These are phyloP conservation scores for Aspergillus affinis DNA, from an alignment of 495 filamentous ascomycete species.

Conservation along the genomic window DNA sequence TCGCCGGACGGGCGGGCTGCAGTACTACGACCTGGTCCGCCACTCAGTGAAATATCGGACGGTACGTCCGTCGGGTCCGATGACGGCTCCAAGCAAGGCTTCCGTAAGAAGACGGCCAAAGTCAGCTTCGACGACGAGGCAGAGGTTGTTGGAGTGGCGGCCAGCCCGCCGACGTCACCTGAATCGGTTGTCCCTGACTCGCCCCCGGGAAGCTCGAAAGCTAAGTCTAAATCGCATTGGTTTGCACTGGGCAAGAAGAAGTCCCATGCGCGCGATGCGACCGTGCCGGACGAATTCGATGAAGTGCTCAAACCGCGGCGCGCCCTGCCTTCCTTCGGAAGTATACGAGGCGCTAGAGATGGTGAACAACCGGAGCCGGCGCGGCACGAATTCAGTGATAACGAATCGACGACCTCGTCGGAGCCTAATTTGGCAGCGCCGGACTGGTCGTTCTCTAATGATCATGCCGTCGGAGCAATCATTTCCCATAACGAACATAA, in stretches of 20 bases:
- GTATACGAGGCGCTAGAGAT: conserved; percentile 56
- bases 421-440: conserved; percentile 19
- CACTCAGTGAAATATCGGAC: conserved; percentile 59
- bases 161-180: conserved; percentile 48
- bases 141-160: conserved; percentile 60
- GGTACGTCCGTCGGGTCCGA: conserved; percentile 59
- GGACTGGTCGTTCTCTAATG: conserved; percentile 52
- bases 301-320: conserved; percentile 72
- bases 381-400: conserved; percentile 35
- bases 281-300: conserved; percentile 56
- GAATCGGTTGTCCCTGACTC: conserved; percentile 51
- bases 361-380: conserved; percentile 19
- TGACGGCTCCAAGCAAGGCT: conserved; percentile 47
- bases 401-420: conserved; percentile 39
- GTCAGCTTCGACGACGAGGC: conserved; percentile 86
- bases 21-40: conserved; percentile 32
- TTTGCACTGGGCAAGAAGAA: conserved; percentile 53
- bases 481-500: conserved; percentile 36
- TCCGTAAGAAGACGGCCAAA: conserved; percentile 67
- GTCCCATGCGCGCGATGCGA: conserved; percentile 16
- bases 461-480: conserved; percentile 62
- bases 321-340: conserved; percentile 80
- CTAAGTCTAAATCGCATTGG: conserved; percentile 51
- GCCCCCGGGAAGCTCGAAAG: conserved; percentile 38
- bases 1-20: conserved; percentile 42